Percentiles rank a stretch among this genome's conserved stretches.
Evolutionary conservation across 2,329 filamentous ascomycete species (phyloP).

Genomic region (Scopulariopsis brevicaulis): DNA sequence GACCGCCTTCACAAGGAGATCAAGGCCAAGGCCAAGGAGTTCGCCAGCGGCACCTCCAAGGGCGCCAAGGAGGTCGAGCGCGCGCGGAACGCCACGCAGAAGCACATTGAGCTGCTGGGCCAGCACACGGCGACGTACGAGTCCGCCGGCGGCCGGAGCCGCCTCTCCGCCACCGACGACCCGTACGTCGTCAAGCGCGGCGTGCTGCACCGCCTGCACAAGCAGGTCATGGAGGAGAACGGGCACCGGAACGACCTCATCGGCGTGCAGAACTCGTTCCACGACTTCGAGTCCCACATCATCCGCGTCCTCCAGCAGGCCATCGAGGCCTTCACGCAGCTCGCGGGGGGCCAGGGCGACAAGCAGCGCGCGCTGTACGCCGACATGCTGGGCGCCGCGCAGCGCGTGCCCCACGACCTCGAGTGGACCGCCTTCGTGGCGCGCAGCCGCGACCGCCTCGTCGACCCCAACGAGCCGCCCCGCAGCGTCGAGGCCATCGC

Average conservation of each 20-base stretch:
- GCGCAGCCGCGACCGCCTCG: constrained; percentile 60
- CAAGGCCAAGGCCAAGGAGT: constrained; percentile 91
- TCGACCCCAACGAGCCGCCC: constrained; percentile 65
- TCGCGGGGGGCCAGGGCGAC: constrained; percentile 70
- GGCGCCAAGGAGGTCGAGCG: constrained; percentile 86
- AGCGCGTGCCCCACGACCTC: constrained; percentile 71
- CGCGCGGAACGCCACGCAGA: constrained; percentile 74
- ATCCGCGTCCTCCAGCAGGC: constrained; percentile 73
- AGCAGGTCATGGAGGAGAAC: constrained; percentile 91
- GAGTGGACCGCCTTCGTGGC: constrained; percentile 82
- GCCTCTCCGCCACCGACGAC: constrained; percentile 54
- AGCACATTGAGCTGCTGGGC: constrained; percentile 88
- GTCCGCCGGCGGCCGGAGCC: constrained; percentile 57
- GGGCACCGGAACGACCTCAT: constrained; percentile 89
- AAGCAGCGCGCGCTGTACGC: constrained; percentile 70
- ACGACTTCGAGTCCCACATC: constrained; percentile 77
- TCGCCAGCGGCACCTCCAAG: constrained; percentile 70
- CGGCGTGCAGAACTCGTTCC: constrained; percentile 82
- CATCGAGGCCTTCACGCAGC: constrained; percentile 72
- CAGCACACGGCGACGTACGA: constrained; percentile 76
- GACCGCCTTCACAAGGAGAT: constrained; percentile 90
- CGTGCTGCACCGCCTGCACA: constrained; percentile 73
- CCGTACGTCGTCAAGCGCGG: constrained; percentile 81
- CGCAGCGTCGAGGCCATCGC: constrained; percentile 61
- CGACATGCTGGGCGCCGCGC: constrained; percentile 68